phyloP scores from a whole-genome alignment of 805 yeast species.

The Teunomyces atbi region DNA sequence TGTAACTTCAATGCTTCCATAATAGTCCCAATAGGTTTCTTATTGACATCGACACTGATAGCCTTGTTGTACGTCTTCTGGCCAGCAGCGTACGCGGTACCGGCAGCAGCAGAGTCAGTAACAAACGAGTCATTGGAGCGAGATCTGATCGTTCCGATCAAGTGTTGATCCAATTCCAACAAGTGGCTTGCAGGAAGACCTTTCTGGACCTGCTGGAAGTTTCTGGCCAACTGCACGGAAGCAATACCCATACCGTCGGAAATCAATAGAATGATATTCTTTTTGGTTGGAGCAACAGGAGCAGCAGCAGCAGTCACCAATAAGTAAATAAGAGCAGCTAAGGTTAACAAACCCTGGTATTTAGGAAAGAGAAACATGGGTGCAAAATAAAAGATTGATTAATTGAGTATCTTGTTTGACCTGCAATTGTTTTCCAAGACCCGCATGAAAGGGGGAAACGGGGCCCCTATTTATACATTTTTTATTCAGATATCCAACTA shows the following conservation, averaged over 20 bases:
- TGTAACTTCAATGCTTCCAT: conserved; percentile 81
- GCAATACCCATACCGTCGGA: conserved; percentile 97
- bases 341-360: conserved; percentile 1
- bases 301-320: not conserved
- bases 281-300: conserved; percentile 36
- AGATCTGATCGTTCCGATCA: conserved; percentile 84
- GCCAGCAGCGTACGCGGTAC: conserved; percentile 88
- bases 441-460: too few species aligned
- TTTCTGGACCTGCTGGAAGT: conserved; percentile 64
- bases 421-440: too few species aligned
- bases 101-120: conserved; percentile 98
- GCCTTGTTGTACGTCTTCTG: conserved; percentile 89
- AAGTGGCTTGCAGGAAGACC: conserved; percentile 53
- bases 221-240: conserved; percentile 73
- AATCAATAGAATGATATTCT: conserved; percentile 81
- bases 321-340: conserved; percentile 1
- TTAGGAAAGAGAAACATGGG: conserved; percentile 3
- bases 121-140: conserved; percentile 72
- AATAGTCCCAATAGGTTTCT: conserved; percentile 81
- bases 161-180: conserved; percentile 61
- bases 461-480: too few species aligned
- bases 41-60: conserved; percentile 70
- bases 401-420: not conserved
- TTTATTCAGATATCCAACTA: too few species aligned
- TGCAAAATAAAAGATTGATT: not conserved